Evolutionary conservation across 805 yeast genomes (phyloP), one percentile per base, ranked within the genome.

Genomic region (Metschnikowia drakensbergensis): DNA sequence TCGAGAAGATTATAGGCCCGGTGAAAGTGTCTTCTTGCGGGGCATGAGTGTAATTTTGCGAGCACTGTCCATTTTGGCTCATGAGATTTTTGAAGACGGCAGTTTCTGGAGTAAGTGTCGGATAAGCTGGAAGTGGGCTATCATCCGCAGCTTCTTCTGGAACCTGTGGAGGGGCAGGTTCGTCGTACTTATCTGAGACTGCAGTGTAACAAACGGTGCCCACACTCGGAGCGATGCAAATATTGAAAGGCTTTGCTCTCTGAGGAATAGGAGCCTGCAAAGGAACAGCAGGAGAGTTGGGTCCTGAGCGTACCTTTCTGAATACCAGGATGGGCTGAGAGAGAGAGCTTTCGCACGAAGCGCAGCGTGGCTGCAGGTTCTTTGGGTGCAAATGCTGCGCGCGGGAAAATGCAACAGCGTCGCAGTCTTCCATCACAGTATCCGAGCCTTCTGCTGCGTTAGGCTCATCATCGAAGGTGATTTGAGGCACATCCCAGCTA

Each of bases 371-470:
- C 36, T 40, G 43, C 43, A 31, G 29, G 31, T n/a, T 8, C 28
- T 23, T 10, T 40, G 43, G 43, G 36, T 40, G 43, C 43, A 32
- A 40, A 40, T 11, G 23, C 28, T 23, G 43, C 35, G 36, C 43
- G 43, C 29, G 36, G 5, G 8, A n/a, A 8, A n/a, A n/a, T 13
- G 29, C 25, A 3, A 25, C 29, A 13, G 25, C 32, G 35, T 31
- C 43, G 29, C 43, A 40, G 43, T 25, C 41, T 27, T 27, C 29
- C 29, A 40, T 23, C 31, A 23, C 43, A 40, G 11, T 25, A 17
- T 31, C 43, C 5, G 36, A 23, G 22, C 5, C 9, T 8, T 31
- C 43, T 3, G 29, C 43, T 23, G 23, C 36, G 5, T 23, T 25
- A 7, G 29, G 29, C 29, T 17, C 25, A 3, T 40, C 36, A 6